phyloP scores from a whole-genome alignment of 1,139 yeast genomes.

The Taiozyma sp. region DNA sequence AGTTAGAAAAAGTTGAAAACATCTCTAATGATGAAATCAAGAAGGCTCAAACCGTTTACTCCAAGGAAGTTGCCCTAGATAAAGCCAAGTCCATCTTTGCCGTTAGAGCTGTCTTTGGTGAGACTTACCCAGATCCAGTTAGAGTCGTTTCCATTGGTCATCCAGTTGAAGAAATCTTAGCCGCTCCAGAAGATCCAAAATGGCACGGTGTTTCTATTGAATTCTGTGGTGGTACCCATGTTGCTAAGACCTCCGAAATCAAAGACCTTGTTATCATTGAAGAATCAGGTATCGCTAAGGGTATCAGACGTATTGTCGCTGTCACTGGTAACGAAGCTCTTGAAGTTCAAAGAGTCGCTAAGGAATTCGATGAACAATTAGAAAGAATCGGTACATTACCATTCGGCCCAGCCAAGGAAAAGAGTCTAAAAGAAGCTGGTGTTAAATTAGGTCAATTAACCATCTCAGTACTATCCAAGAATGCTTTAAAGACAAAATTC shows the following conservation, averaged over 20 bases:
- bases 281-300: constrained; percentile 98
- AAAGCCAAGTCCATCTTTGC: constrained; percentile 73
- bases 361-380: constrained; percentile 59
- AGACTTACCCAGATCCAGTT: constrained; percentile 98
- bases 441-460: constrained; percentile 77
- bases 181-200: constrained; percentile 60
- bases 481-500: constrained; percentile 67
- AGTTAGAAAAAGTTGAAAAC: constrained; percentile 68
- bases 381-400: constrained; percentile 50
- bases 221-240: constrained; percentile 99
- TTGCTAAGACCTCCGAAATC: constrained; percentile 85
- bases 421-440: constrained; percentile 74
- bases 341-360: constrained; percentile 80
- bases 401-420: constrained; percentile 70
- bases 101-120: constrained; percentile 97
- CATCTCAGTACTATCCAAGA: constrained; percentile 79
- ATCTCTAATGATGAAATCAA: constrained; percentile 69
- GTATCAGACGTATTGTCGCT: constrained; percentile 96
- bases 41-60: constrained; percentile 64
- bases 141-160: constrained; percentile 95
- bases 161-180: constrained; percentile 74
- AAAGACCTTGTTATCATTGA: constrained; percentile 85
- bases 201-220: constrained; percentile 84
- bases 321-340: constrained; percentile 90
- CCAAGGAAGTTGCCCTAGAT: constrained; percentile 74